Evolutionary conservation across 2,329 filamentous ascomycete genomes (phyloP).

Genomic region (Alternaria longipes): DNA sequence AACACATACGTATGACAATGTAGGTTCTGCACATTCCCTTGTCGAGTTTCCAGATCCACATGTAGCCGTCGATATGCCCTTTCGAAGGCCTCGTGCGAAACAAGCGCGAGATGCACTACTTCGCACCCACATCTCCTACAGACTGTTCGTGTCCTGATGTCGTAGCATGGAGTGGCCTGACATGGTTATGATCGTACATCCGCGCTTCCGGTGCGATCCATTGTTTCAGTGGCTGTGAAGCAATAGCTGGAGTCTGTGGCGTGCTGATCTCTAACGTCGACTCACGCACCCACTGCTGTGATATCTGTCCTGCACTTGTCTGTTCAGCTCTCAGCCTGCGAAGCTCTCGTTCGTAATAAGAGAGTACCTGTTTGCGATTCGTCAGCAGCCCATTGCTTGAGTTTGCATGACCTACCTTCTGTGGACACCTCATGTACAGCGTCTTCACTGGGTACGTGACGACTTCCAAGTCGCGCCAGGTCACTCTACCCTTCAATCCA

Average conservation of each 20-base stretch:
- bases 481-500: not conserved
- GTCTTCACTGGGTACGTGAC: not conserved
- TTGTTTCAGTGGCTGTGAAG: not conserved
- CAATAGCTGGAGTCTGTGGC: slow-evolving; percentile 1
- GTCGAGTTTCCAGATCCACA: not conserved
- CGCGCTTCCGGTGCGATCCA: not conserved
- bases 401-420: not conserved
- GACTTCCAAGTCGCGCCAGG: not conserved
- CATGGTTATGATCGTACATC: not conserved
- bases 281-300: not conserved
- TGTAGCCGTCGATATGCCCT: not conserved
- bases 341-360: not conserved
- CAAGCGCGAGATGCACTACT: not conserved
- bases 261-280: not conserved
- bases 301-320: not conserved
- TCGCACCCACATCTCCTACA: not conserved
- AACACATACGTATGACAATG: not conserved
- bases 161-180: not conserved
- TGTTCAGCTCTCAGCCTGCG: not conserved
- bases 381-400: not conserved
- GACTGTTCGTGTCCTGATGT: not conserved
- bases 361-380: not conserved
- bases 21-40: not conserved
- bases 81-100: not conserved
- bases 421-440: slow-evolving; percentile 1